Conservation (phyloP, 2,329 filamentous ascomycete genomes). For the Fusarium longipes region DNA sequence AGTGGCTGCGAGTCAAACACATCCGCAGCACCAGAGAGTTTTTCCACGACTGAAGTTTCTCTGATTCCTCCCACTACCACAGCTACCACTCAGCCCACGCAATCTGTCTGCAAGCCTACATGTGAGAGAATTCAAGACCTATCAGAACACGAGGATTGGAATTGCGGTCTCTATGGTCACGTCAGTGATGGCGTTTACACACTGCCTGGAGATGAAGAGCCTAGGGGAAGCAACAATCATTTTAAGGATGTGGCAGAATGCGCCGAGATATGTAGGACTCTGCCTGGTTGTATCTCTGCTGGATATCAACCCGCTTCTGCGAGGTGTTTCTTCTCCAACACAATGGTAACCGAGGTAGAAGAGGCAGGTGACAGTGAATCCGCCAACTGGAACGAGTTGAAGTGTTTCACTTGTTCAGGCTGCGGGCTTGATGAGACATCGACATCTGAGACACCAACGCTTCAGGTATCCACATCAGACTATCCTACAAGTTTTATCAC, state of each 20-base stretch:
- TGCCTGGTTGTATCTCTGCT: not conserved
- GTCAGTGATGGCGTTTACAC: not conserved
- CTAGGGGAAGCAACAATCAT: not conserved
- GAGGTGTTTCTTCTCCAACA: constrained; percentile 1
- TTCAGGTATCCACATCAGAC: not conserved
- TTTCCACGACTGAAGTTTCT: not conserved
- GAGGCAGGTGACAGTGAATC: not conserved
- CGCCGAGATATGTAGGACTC: not conserved
- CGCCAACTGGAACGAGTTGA: not conserved
- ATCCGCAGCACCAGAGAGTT: rapidly evolving
- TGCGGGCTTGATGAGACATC: not conserved
- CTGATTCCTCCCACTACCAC: not conserved
- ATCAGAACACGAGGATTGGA: not conserved
- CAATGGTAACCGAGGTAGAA: not conserved
- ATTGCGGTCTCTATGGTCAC: not conserved
- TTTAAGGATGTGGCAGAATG: not conserved
- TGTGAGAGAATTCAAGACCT: not conserved
- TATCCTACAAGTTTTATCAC: not conserved
- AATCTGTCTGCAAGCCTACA: not conserved
- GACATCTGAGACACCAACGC: not conserved
- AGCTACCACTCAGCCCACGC: not conserved
- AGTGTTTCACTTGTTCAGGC: constrained; percentile 1
- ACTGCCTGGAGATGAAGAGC: not conserved
- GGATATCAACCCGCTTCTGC: not conserved
- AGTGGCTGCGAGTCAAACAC: not conserved